Evolutionary conservation across 106 monocot species (phyloP).

Genomic region (Allium fistulosum): DNA sequence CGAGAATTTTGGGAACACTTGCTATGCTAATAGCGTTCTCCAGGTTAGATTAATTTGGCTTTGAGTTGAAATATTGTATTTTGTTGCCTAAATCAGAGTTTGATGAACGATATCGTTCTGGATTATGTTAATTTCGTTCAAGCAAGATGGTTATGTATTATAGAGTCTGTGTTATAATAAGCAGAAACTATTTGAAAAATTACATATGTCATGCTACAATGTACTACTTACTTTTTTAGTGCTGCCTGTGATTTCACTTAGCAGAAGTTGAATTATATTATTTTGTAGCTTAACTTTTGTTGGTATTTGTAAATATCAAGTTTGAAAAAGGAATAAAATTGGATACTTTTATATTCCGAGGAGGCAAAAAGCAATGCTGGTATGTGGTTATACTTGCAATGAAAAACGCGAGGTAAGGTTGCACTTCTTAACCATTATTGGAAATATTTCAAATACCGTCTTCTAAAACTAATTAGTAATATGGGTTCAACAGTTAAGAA

Average conservation of each 20-base stretch:
- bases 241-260: too few species aligned
- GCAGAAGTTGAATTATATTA: too few species aligned
- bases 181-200: too few species aligned
- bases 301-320: not conserved
- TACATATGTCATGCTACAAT: too few species aligned
- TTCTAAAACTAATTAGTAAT: too few species aligned
- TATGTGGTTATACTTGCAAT: not conserved
- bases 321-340: not conserved
- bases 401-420: too few species aligned
- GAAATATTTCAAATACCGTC: too few species aligned
- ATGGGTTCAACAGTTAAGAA: too few species aligned
- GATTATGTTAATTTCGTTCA: not conserved
- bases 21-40: conserved; percentile 72
- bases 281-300: too few species aligned
- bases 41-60: conserved; percentile 29
- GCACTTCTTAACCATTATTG: too few species aligned
- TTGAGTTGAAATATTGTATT: not conserved
- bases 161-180: too few species aligned
- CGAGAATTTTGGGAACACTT: conserved; percentile 83
- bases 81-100: not conserved
- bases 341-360: not conserved
- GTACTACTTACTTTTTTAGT: too few species aligned
- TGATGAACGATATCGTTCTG: not conserved
- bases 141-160: not conserved
- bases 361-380: not conserved